Conservation (phyloP, 148 eudicot genomes). For the Rhododendron vialii region DNA sequence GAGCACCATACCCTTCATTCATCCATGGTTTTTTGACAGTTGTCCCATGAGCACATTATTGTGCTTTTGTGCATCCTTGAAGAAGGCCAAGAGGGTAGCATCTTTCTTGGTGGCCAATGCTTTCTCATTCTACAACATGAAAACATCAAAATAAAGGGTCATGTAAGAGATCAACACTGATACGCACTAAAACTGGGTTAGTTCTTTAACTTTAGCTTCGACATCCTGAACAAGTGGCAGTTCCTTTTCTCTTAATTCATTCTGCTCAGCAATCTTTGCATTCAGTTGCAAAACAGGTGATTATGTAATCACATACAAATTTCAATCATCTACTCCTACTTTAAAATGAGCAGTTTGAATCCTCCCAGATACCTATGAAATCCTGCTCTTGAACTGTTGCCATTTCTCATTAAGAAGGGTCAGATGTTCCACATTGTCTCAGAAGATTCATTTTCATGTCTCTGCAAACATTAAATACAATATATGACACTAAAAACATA, state of each 20-base stretch:
- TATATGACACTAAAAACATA: background rate
- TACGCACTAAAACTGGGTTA: no score
- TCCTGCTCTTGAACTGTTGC: constrained; percentile 39
- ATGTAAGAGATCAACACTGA: no score
- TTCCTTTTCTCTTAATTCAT: constrained; percentile 61
- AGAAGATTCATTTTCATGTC: constrained; percentile 37
- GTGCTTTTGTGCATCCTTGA: no score
- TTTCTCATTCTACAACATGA: no score
- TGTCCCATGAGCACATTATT: no score
- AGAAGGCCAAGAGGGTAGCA: no score
- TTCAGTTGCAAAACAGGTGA: constrained; percentile 37
- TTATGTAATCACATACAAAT: background rate
- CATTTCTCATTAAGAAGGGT: constrained; percentile 47
- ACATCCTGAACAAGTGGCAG: constrained; percentile 64
- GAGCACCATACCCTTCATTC: no score
- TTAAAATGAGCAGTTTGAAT: background rate
- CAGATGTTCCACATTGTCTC: constrained; percentile 38
- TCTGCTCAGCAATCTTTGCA: constrained; percentile 50
- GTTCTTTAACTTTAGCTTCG: constrained; percentile 9
- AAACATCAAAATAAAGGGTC: no score
- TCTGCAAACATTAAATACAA: constrained; percentile 27
- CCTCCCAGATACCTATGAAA: constrained; percentile 37
- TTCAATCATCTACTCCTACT: background rate
- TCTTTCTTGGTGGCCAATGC: no score
- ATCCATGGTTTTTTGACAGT: no score